Evolutionary conservation across 805 yeast genomes (phyloP), one percentile per base, ranked within the genome.

Genomic region (Metschnikowia noctiluminum): DNA sequence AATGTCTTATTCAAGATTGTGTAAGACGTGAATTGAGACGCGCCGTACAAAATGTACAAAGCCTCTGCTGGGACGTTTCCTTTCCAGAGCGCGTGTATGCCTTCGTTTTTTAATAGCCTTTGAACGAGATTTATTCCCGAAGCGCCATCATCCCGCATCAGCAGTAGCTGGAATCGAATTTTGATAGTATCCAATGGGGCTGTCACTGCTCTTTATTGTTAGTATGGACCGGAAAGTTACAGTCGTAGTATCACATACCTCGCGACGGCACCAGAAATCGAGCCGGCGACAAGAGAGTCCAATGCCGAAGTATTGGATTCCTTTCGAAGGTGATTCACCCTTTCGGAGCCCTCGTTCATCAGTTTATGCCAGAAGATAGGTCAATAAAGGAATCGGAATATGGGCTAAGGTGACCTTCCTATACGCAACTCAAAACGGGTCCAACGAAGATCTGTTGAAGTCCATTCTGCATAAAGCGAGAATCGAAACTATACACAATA

Each of bases 51-150:
- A 12, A 92, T 70, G 60, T 94, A 94, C 82, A 94, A 79, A 35
- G 82, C 64, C 54, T 89, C 89, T 0, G 98, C 99, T 0, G 99
- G 96, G 0, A 89, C 76, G 62, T 94, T 94, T 0, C 99, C 99
- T 63, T 90, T 91, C 98, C 98, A 94, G n/a, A 92, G 72, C 0
- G 89, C 92, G 12, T 65, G 51, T 0, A 84, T 38, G 1, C 96
- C 96, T 64, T 92, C 98, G 32, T 80, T 73, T 15, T 64, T 62
- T 1, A 77, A 53, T 1, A 89, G 76, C 1, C 70, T 63, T 12
- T 51, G 53, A 41, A 80, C 62, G 0, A 84, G 71, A 15, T 62
- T 48, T 3, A 58, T 31, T 2, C 79, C 76, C 10, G 57, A 12
- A 14, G 12, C 8, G 30, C 45, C 37, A 37, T 43, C 45, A 7